Percentiles rank a stretch among this genome's conserved stretches.
phyloP scores from a whole-genome alignment of 1,284 basidiomycete species.

The Fistulinella cinereoalba region DNA sequence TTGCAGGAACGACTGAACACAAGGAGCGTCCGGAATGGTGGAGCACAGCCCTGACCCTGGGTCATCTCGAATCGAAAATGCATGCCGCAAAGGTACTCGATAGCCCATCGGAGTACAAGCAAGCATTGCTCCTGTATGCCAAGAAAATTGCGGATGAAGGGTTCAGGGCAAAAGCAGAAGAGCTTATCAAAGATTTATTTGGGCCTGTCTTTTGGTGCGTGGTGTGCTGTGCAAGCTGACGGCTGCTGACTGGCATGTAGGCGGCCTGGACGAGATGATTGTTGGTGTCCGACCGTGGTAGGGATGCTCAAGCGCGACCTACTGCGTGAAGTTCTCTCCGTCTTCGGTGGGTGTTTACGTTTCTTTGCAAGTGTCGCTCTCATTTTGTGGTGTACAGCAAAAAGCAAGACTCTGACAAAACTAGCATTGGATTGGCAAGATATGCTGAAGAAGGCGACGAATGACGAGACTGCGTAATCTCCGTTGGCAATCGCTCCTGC shows the following conservation, averaged over 20 bases:
- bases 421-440: constrained; percentile 80
- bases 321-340: constrained; percentile 70
- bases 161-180: constrained; percentile 81
- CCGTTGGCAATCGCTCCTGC: not conserved
- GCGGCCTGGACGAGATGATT: constrained; percentile 62
- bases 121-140: constrained; percentile 72
- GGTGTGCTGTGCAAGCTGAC: constrained; percentile 1
- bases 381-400: constrained; percentile 41
- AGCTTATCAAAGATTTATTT: constrained; percentile 81
- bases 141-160: constrained; percentile 84
- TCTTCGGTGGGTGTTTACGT: constrained; percentile 57
- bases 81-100: constrained; percentile 70
- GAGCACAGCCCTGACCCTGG: constrained; percentile 73
- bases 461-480: constrained; percentile 39
- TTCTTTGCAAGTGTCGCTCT: constrained; percentile 2
- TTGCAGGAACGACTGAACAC: constrained; percentile 39
- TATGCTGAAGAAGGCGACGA: constrained; percentile 58
- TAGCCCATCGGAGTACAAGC: constrained; percentile 80
- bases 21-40: constrained; percentile 69
- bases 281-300: constrained; percentile 64
- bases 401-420: constrained; percentile 68
- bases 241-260: constrained; percentile 38
- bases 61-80: constrained; percentile 80
- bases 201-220: constrained; percentile 84
- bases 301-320: constrained; percentile 78